phyloP scores from a whole-genome alignment of 1,139 yeast genomes.

The Kodamaea alishanica region DNA sequence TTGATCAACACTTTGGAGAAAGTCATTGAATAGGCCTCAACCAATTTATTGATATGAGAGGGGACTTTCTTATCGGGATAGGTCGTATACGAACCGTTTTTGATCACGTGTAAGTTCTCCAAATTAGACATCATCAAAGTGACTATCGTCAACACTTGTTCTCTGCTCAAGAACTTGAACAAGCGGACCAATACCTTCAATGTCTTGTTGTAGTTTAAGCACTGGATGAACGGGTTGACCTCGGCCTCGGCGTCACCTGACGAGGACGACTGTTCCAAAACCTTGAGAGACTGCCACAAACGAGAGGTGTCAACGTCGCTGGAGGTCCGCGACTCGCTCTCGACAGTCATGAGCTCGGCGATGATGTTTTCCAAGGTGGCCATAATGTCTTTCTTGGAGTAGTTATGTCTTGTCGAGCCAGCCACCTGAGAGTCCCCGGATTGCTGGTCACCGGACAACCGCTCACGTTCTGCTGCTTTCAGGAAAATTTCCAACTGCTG shows the following conservation, averaged over 20 bases:
- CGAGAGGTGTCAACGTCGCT: conserved; percentile 51
- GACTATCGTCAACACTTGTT: conserved; percentile 74
- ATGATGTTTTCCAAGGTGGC: conserved; percentile 73
- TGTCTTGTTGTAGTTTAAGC: conserved; percentile 82
- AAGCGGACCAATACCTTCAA: conserved; percentile 85
- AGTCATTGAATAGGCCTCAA: conserved; percentile 77
- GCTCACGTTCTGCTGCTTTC: conserved; percentile 51
- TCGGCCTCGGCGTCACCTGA: conserved; percentile 43
- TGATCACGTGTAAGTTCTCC: conserved; percentile 74
- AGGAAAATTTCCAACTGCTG: conserved; percentile 72
- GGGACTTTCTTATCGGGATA: conserved; percentile 55
- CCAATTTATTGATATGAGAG: conserved; percentile 53
- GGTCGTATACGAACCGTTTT: conserved; percentile 73
- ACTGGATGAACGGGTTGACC: conserved; percentile 79
- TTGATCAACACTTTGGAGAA: conserved; percentile 84
- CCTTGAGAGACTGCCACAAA: conserved; percentile 78
- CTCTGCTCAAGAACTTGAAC: conserved; percentile 75
- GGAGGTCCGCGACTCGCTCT: conserved; percentile 74
- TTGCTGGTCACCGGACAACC: no score
- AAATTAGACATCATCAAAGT: conserved; percentile 80
- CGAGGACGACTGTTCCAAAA: conserved; percentile 49
- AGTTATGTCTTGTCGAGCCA: no score
- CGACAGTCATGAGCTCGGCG: conserved; percentile 72
- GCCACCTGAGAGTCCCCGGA: no score
- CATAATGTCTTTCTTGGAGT: conserved; percentile 45